Evolutionary conservation across 2,329 filamentous ascomycete species (phyloP).

Genomic region (Alternaria novae-zelandiae): DNA sequence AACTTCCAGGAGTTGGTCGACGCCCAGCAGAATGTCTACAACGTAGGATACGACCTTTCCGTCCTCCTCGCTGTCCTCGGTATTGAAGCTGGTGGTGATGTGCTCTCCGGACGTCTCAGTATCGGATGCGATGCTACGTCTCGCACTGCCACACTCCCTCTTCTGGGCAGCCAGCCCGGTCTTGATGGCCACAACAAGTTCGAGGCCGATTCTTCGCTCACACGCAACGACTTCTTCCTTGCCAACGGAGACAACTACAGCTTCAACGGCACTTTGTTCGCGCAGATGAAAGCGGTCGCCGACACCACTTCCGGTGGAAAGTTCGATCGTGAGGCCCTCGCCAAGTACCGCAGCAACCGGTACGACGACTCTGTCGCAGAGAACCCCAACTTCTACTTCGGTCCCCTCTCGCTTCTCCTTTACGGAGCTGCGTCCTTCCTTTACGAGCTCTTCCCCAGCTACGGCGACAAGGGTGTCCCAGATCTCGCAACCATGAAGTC

Average conservation of each 20-base stretch:
- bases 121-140: conserved; percentile 56
- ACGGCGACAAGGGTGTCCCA: conserved; percentile 22
- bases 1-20: conserved; percentile 55
- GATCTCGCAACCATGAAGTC: conserved; percentile 25
- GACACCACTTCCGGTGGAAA: conserved; percentile 36
- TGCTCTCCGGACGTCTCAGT: conserved; percentile 51
- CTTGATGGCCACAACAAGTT: conserved; percentile 56
- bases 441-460: conserved; percentile 52
- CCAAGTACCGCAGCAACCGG: conserved; percentile 49
- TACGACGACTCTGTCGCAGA: conserved; percentile 49
- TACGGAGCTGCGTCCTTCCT: conserved; percentile 54
- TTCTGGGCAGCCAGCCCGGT: conserved; percentile 49
- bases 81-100: conserved; percentile 51
- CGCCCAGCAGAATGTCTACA: conserved; percentile 56
- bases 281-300: conserved; percentile 45
- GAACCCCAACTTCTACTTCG: conserved; percentile 51
- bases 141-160: conserved; percentile 44
- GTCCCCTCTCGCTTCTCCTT: conserved; percentile 49
- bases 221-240: conserved; percentile 51
- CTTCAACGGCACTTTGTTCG: conserved; percentile 53
- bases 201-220: conserved; percentile 50
- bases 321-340: conserved; percentile 48
- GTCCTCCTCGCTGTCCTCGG: conserved; percentile 50
- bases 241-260: conserved; percentile 45
- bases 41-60: conserved; percentile 53